Base-by-base conservation (phyloP, 2,329 filamentous ascomycete species). In the Diaporthe velutina region DNA sequence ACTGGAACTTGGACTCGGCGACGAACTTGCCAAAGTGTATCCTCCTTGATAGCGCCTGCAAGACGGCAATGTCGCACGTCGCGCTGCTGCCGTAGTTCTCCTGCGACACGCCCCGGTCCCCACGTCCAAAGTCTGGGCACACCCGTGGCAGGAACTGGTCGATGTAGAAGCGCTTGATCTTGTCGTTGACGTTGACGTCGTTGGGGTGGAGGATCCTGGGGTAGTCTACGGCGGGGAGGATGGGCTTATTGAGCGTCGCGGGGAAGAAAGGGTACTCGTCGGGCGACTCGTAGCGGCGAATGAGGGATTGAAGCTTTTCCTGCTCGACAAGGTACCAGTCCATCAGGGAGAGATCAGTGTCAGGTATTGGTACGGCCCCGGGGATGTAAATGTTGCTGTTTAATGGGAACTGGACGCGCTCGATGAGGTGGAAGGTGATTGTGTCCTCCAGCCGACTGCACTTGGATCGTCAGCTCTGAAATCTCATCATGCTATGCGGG, bases 1-100 rank as follows among this genome's bases (percentile, higher is more conserved):
- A 93, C 79, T 90, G 90, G 85, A 98, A 99, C 86, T 99, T 99
- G 75, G 93, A 93, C 88, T 99, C 97, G 57, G 97, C 97, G 12
- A 99, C 97, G 81, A 98, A 98, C 86, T 98, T 99, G 79, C 97
- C 97, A 86, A 98, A 99, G 85, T 99, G 97, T 79, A 99, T 97
- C 73, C 97, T 89, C 55, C 96, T 90, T 52, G 95, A 97, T 61
- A 99, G 86, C 4, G 97, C 94, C 86, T 99, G 97, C 77, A 99
- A 87, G 80, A 94, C 96, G 71, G 91, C 90, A 76, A 99, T 97
- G 84, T 99, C 97, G 82, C 94, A 95, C 0, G 95, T 98, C 2
- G 95, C 96, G 0, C 96, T 90, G 8, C 94, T 97, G 22, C 97
- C 97, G 86, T 98, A 99, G 86, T 99, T 98, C 85, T 98, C 97